Evolutionary conservation across 2,329 filamentous ascomycete genomes (phyloP).

Genomic region (Cordyceps militaris): DNA sequence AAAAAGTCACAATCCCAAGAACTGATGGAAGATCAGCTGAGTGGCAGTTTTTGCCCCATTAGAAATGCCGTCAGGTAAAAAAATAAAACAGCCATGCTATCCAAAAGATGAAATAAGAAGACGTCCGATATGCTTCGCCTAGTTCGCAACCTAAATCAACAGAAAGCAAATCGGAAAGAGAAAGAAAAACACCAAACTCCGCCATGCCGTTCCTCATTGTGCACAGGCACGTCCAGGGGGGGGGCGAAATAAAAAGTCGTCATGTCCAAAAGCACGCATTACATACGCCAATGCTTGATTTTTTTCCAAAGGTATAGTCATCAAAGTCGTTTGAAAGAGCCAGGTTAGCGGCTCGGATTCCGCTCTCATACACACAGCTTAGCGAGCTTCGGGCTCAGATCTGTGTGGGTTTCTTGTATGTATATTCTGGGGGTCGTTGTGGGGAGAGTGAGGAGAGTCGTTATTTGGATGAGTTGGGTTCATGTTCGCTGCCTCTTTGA

Average conservation of each 20-base stretch:
- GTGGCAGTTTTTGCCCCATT: neutral
- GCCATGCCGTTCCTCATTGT: neutral
- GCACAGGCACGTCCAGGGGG: neutral
- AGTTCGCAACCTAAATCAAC: neutral
- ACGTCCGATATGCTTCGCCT: neutral
- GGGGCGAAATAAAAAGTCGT: neutral
- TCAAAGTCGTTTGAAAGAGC: neutral
- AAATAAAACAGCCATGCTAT: neutral
- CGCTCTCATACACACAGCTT: neutral
- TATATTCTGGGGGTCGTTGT: neutral
- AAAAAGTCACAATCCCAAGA: neutral
- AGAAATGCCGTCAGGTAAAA: neutral
- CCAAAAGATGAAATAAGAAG: neutral
- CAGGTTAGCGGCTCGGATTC: neutral
- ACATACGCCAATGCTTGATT: constrained; percentile 4
- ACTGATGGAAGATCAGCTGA: neutral
- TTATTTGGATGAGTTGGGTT: neutral
- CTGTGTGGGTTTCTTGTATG: neutral
- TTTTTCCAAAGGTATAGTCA: constrained; percentile 4
- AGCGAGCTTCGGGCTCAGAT: neutral
- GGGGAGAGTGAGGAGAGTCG: no score
- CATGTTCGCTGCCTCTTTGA: constrained; percentile 12
- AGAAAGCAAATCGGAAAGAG: neutral
- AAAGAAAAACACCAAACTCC: neutral
- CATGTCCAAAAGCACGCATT: neutral